phyloP scores from a whole-genome alignment of 257 asterid genomes.

The Solanum chiquidenum region DNA sequence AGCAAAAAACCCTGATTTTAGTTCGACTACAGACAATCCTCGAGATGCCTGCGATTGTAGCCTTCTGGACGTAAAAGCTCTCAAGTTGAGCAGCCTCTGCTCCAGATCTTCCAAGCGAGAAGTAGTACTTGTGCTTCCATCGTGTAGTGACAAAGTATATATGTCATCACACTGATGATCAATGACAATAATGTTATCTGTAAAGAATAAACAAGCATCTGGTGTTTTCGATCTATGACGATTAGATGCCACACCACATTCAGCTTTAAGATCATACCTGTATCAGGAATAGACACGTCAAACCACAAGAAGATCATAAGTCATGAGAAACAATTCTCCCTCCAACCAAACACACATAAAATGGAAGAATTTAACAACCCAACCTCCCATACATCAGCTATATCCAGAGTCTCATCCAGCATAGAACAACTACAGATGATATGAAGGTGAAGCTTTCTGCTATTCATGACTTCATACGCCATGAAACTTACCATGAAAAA shows the following conservation, averaged over 20 bases:
- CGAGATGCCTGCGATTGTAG: conserved; percentile 7
- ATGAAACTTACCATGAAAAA: background rate
- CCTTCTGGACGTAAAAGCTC: conserved; percentile 8
- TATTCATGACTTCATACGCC: background rate
- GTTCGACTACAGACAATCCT: conserved; percentile 1
- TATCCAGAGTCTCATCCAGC: background rate
- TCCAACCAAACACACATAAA: background rate
- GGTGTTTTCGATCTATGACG: conserved; percentile 69
- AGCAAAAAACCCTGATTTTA: conserved; percentile 38
- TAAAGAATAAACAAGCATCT: conserved; percentile 93
- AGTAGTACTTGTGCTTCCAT: conserved; percentile 17
- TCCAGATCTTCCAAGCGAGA: conserved; percentile 59
- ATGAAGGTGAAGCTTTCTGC: background rate
- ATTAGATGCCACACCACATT: conserved; percentile 66
- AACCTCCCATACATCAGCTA: background rate
- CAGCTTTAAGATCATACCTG: conserved; percentile 96
- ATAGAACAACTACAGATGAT: background rate
- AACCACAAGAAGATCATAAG: background rate
- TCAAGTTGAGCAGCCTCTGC: conserved; percentile 47
- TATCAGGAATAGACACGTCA: conserved; percentile 5
- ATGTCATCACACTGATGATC: conserved; percentile 71
- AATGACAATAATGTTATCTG: conserved; percentile 72
- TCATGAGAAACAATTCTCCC: background rate
- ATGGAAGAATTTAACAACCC: background rate
- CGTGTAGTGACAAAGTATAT: conserved; percentile 49